Percentiles rank a stretch among this genome's conserved stretches.
Conservation (phyloP, 2,329 filamentous ascomycete species). For the Leptoxyphium fumago region DNA sequence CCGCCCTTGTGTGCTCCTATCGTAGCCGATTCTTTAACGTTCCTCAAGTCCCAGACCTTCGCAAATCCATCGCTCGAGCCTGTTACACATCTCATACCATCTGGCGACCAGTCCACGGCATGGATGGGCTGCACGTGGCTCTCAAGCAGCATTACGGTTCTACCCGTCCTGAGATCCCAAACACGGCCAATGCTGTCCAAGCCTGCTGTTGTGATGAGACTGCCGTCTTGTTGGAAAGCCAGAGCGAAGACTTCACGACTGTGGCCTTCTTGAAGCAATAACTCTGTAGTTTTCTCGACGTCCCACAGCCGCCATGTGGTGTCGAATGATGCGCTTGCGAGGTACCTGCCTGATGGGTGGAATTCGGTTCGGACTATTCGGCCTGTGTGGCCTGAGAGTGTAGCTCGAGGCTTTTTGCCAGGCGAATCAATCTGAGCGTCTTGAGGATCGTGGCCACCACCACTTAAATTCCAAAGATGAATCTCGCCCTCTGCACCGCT, state of each 20-base stretch:
- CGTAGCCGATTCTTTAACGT: slow-evolving; percentile 67
- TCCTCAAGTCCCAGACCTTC: slow-evolving; percentile 94
- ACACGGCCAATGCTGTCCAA: slow-evolving; percentile 88
- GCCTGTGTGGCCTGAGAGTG: slow-evolving; percentile 67
- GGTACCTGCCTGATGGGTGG: slow-evolving; percentile 76
- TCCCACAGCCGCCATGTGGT: slow-evolving; percentile 97
- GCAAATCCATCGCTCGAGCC: slow-evolving; percentile 90
- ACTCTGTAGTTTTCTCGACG: slow-evolving; percentile 66
- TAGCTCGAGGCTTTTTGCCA: slow-evolving; percentile 29
- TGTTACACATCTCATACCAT: slow-evolving; percentile 84
- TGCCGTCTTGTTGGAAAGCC: slow-evolving; percentile 81
- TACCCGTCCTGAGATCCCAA: slow-evolving; percentile 85
- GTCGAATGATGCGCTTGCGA: slow-evolving; percentile 89
- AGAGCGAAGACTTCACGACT: slow-evolving; percentile 85
- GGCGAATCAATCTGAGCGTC: slow-evolving; percentile 53
- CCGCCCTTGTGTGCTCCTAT: slow-evolving; percentile 85
- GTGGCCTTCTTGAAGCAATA: slow-evolving; percentile 85
- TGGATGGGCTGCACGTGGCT: slow-evolving; percentile 89
- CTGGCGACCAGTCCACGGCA: slow-evolving; percentile 78
- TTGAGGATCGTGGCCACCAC: slow-evolving; percentile 32
- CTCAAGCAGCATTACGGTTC: slow-evolving; percentile 91
- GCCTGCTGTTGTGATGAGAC: slow-evolving; percentile 78
- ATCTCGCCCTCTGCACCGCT: slow-evolving; percentile 80
- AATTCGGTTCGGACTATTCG: slow-evolving; percentile 88
- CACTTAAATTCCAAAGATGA: slow-evolving; percentile 67